These are phyloP conservation scores for Anthoceros angustus DNA, from an alignment of 225 moss, liverwort and hornwort genomes.

Conservation along the genomic window DNA sequence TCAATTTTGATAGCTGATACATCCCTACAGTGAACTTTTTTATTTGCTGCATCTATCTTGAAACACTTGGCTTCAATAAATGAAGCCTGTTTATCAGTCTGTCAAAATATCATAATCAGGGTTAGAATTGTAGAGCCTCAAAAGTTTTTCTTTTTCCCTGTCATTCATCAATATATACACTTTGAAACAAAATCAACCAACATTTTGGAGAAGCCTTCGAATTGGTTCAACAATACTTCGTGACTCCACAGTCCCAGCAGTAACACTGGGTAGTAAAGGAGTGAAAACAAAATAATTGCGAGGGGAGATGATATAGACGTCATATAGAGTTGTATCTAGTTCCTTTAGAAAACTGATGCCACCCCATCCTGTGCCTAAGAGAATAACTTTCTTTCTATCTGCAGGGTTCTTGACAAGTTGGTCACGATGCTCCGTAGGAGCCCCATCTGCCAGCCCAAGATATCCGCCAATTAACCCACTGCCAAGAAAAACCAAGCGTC, in stretches of 20 bases:
- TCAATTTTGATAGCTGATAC: conserved; percentile 21
- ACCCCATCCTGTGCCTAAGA: conserved; percentile 94
- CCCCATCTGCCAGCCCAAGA: not conserved
- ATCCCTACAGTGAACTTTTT: conserved; percentile 49
- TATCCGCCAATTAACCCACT: conserved; percentile 1
- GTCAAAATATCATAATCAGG: not conserved
- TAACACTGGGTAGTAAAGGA: conserved; percentile 85
- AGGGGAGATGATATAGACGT: conserved; percentile 68
- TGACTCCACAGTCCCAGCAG: conserved; percentile 89
- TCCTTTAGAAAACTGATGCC: conserved; percentile 84
- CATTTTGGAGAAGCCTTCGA: conserved; percentile 55
- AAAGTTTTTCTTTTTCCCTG: not conserved
- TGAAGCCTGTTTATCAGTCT: conserved; percentile 35
- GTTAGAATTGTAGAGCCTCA: not conserved
- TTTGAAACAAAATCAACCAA: conserved; percentile 6
- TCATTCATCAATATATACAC: not conserved
- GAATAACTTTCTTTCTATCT: conserved; percentile 47
- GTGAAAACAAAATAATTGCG: conserved; percentile 97
- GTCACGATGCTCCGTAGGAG: not conserved
- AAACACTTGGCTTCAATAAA: conserved; percentile 71
- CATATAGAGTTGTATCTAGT: conserved; percentile 39
- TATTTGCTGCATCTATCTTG: conserved; percentile 61
- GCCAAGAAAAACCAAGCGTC: conserved; percentile 4
- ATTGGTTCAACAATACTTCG: conserved; percentile 88
- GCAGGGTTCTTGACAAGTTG: not conserved